Base-by-base conservation (phyloP, 1,284 basidiomycete species). In the Sphagnurus paluster region DNA sequence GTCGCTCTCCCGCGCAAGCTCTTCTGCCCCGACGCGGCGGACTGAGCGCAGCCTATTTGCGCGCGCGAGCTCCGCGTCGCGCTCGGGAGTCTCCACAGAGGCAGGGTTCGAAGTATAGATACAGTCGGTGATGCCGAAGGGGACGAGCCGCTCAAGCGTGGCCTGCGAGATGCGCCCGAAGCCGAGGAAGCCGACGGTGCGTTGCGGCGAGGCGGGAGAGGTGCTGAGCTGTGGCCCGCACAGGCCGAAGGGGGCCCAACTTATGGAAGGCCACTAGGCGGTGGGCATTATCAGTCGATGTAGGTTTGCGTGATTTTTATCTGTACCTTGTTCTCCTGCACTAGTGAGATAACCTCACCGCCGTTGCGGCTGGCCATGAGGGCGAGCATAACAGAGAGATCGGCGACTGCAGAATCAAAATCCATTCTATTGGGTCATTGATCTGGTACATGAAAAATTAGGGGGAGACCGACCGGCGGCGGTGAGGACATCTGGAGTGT, bases 131-230 rank as follows among this genome's bases (percentile, higher is more conserved):
- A 89, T 74, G 23, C 86, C 80, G 62, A 96, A 96, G 1, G 89
- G 80, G 10, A 89, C 68, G 19, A 96, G 78, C 10, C 93, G 84
- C 7, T 77, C 68, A 34, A 93, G 76, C 0, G 85, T 88, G 3
- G 85, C 84, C 56, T 93, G 90, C 0, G 91, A 82, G 56, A 96
- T 97, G 36, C 94, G 84, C 4, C 95, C 96, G 58, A 98, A 98
- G 6, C 96, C 95, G 24, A 98, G 71, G 70, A 98, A 96, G 0
- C 93, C 94, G 3, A 87, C 80, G 2, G 85, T 94, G 46, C 86
- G 78, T 24, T 49, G 73, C 2, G 76, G 75, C 8, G 78, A 71
- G 32, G 75, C 64, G 1, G 67, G 58, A 1, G 77, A 75, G 0
- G 80, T 67, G 63, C 84, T 85, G 5, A 90, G 65, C 61, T 92